Evolutionary conservation across 2,329 filamentous ascomycete species (phyloP).

Genomic region (Simplicillium sp.): DNA sequence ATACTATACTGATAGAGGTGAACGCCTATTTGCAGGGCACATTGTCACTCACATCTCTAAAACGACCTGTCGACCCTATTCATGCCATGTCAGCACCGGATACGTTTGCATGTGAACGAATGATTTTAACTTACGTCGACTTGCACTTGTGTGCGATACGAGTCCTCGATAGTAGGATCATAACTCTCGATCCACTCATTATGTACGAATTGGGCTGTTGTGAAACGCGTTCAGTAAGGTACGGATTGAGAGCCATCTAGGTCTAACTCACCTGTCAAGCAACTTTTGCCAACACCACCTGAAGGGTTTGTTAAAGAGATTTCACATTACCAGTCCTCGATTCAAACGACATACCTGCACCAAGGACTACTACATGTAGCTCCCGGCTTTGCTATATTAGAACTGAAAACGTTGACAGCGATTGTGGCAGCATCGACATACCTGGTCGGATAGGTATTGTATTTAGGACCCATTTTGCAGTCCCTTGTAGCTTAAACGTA

Average conservation of each 20-base stretch:
- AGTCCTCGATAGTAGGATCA: constrained; percentile 71
- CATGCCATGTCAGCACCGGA: background rate
- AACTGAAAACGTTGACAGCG: too few relatives aligned
- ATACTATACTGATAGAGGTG: constrained; percentile 9
- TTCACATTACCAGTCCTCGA: constrained; percentile 8
- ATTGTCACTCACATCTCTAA: constrained; percentile 67
- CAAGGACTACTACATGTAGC: constrained; percentile 75
- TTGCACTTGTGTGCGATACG: constrained; percentile 64
- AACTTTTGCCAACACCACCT: constrained; percentile 90
- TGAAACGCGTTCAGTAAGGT: constrained; percentile 10
- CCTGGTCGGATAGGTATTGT: too few relatives aligned
- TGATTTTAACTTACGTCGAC: constrained; percentile 64
- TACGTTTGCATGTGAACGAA: background rate
- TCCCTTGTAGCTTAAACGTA: too few relatives aligned
- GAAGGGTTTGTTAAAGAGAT: constrained; percentile 18
- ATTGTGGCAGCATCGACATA: too few relatives aligned
- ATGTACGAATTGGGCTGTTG: constrained; percentile 78
- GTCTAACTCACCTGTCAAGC: constrained; percentile 72
- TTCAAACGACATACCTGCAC: constrained; percentile 51
- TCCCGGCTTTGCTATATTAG: constrained; percentile 45
- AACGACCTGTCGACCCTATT: constrained; percentile 74
- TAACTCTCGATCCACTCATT: constrained; percentile 91
- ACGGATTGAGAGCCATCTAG: too few relatives aligned
- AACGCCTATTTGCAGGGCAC: background rate
- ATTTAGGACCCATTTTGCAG: too few relatives aligned